These are phyloP conservation scores for Rhynchosporium graminicola DNA, from an alignment of 2,329 filamentous ascomycete species.

Conservation along the genomic window DNA sequence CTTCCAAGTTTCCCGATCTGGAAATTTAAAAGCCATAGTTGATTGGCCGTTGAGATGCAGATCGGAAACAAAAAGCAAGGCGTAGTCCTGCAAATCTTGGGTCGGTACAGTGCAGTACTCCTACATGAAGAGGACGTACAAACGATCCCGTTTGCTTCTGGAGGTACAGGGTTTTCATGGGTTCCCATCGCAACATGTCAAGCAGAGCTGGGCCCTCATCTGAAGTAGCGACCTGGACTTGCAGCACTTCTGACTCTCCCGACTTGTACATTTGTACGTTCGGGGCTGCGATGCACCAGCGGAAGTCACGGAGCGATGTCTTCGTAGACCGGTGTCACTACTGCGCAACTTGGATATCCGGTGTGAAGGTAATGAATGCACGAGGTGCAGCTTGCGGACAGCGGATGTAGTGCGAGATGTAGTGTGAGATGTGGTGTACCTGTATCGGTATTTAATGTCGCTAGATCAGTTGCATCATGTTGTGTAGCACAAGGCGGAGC, in stretches of 20 bases:
- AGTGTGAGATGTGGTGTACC: slow-evolving; percentile 7
- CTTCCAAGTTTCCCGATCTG: background rate
- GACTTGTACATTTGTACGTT: background rate
- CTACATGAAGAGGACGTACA: slow-evolving; percentile 1
- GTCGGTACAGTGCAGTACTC: background rate
- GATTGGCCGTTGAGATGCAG: background rate
- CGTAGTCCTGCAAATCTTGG: slow-evolving; percentile 5
- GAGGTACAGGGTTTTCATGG: slow-evolving; percentile 8
- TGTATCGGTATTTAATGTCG: slow-evolving; percentile 12
- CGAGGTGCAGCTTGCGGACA: background rate
- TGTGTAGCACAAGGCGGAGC: slow-evolving; percentile 14
- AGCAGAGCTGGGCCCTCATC: slow-evolving; percentile 12
- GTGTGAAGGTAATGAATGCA: slow-evolving; percentile 12
- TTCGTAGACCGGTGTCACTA: background rate
- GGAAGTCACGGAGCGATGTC: background rate
- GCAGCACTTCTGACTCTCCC: slow-evolving; percentile 8
- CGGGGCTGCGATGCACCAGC: slow-evolving; percentile 7
- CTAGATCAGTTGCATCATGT: slow-evolving; percentile 14
- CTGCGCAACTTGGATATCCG: slow-evolving; percentile 15
- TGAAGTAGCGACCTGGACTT: background rate
- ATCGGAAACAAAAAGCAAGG: slow-evolving; percentile 3
- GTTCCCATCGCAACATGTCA: slow-evolving; percentile 16
- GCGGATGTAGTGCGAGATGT: slow-evolving; percentile 12
- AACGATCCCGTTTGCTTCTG: background rate
- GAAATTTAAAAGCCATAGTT: background rate